Evolutionary conservation across 805 yeast species (phyloP), one percentile per base, ranked within the genome.

Genomic region (Clavispora phyllophila): DNA sequence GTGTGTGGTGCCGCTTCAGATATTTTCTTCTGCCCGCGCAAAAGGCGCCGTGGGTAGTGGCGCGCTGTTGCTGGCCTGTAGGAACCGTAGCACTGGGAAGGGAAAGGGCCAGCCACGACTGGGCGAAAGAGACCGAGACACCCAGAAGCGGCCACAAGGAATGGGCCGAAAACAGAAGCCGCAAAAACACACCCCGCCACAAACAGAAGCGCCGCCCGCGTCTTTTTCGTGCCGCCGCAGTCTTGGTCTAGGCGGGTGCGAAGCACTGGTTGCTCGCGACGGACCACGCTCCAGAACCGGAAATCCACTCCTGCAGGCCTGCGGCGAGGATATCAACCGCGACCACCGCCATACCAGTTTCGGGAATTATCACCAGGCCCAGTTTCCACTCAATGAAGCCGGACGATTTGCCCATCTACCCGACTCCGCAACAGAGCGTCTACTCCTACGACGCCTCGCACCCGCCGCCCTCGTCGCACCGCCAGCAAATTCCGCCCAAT

Each of bases 401-500:
- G 14, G 51, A 70, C 58, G 75, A 70, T 28, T 57, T 70, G 50
- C 76, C 76, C 18, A 53, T 61, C 54, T 68, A 67, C 50, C 76
- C 75, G 5, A 70, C 76, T 20, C 76, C 75, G 2, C 69, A 62
- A 40, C 73, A 70, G 55, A 72, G 72, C 6, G 58, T 70, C 5
- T 49, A 53, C 37, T 39, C 43, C 19, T 34, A 46, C 24, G 47
- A 48, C 28, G 22, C 46, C 42, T 52, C 38, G 23, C 40, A 45
- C 23, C 41, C 42, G 35, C 45, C 43, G 19, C 39, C 42, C n/a
- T 40, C 23, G 23, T 14, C 37, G 47, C 37, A 34, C 45, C 51
- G 31, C 40, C 44, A 25, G 26, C 54, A 39, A 29, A 10, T 42
- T 39, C 18, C 44, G 36, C 15, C 47, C 48, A 25, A 29, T 22